Conservation (phyloP, 1,284 basidiomycete species). For the Boletus mariae region DNA sequence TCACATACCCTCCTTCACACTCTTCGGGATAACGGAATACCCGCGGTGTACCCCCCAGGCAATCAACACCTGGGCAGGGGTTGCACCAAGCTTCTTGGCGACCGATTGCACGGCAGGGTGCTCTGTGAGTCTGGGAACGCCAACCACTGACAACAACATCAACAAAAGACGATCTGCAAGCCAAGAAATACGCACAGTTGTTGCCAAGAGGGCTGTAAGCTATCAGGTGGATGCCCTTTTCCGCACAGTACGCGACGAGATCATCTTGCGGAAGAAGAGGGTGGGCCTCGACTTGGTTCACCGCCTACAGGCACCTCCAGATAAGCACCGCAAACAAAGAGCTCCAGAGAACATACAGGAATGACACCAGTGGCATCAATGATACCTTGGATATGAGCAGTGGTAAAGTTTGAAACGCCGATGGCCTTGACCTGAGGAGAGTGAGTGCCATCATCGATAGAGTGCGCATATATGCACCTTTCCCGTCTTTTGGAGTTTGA, state of each 20-base stretch:
- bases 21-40: conserved; percentile 73
- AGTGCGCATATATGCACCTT: conserved; percentile 32
- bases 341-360: conserved; percentile 41
- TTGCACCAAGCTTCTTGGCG: not conserved
- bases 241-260: conserved; percentile 63
- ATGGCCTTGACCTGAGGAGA: conserved; percentile 49
- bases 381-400: conserved; percentile 37
- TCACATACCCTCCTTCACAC: conserved; percentile 46
- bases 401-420: conserved; percentile 82
- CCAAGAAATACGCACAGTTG: conserved; percentile 46
- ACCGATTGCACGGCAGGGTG: conserved; percentile 60
- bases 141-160: not conserved
- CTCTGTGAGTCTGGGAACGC: conserved; percentile 47
- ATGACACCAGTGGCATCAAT: conserved; percentile 73
- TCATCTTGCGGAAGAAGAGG: conserved; percentile 73
- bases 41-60: conserved; percentile 64
- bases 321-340: not conserved
- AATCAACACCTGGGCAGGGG: too few species aligned
- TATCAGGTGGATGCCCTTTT: conserved; percentile 75
- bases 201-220: conserved; percentile 87
- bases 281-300: conserved; percentile 85
- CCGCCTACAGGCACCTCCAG: conserved; percentile 36
- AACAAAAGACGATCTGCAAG: not conserved
- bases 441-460: not conserved
- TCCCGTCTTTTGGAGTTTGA: conserved; percentile 17